These are phyloP conservation scores for Starmerella asiatica DNA, from an alignment of 805 yeast species.

Conservation along the genomic window DNA sequence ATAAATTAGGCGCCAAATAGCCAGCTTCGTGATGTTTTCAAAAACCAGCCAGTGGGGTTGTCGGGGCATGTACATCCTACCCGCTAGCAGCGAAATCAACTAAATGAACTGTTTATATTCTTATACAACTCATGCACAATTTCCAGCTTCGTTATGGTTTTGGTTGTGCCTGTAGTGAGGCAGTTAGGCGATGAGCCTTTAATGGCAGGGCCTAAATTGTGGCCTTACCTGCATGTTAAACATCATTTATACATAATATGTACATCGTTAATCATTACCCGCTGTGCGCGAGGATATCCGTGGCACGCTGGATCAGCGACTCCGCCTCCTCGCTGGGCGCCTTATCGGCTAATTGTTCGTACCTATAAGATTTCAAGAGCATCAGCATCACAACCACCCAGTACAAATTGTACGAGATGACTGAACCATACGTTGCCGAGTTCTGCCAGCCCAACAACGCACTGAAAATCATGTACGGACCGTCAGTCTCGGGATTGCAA, in stretches of 20 bases:
- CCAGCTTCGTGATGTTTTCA: too few species aligned
- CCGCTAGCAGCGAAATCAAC: too few species aligned
- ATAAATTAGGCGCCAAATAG: too few species aligned
- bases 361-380: constrained; percentile 33
- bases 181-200: too few species aligned
- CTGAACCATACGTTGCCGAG: constrained; percentile 83
- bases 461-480: constrained; percentile 80
- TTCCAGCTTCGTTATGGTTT: too few species aligned
- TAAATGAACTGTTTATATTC: too few species aligned
- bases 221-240: not conserved
- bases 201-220: too few species aligned
- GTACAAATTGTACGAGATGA: constrained; percentile 52
- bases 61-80: too few species aligned
- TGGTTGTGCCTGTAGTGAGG: too few species aligned
- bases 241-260: not conserved
- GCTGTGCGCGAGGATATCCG: constrained; percentile 4
- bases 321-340: constrained; percentile 12
- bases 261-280: not conserved
- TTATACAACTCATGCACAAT: too few species aligned
- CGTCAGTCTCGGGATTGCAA: constrained; percentile 86
- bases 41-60: too few species aligned
- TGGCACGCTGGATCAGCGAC: constrained; percentile 15
- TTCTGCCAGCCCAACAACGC: constrained; percentile 92
- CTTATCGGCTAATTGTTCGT: constrained; percentile 26
- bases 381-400: constrained; percentile 44